These are phyloP conservation scores for Fusarium falciforme DNA, from an alignment of 2,329 filamentous ascomycete species.

Conservation along the genomic window DNA sequence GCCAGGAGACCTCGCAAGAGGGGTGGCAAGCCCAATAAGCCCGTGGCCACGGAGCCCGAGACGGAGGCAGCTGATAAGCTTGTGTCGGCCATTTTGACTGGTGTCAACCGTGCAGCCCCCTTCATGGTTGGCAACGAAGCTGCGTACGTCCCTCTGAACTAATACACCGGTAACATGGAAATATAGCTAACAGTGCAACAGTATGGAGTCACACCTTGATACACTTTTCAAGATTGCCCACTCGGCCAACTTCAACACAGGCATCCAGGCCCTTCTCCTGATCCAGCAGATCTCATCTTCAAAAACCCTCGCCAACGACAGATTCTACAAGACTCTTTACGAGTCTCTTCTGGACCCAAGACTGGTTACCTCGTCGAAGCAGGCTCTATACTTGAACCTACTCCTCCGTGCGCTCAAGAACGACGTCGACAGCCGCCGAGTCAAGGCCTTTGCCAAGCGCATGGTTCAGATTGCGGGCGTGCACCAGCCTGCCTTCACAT, in stretches of 20 bases:
- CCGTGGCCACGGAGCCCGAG: conserved; percentile 66
- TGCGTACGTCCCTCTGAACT: conserved; percentile 57
- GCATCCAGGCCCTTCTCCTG: conserved; percentile 92
- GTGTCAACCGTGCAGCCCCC: conserved; percentile 95
- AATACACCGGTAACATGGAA: background rate
- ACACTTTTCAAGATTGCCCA: conserved; percentile 96
- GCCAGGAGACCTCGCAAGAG: conserved; percentile 17
- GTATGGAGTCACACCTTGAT: conserved; percentile 88
- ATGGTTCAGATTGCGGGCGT: conserved; percentile 88
- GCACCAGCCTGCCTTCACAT: conserved; percentile 93
- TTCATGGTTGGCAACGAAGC: conserved; percentile 86
- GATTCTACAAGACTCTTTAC: conserved; percentile 95
- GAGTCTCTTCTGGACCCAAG: conserved; percentile 94
- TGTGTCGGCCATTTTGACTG: conserved; percentile 89
- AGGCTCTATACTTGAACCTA: conserved; percentile 93
- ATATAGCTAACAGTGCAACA: conserved; percentile 47
- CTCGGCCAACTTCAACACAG: conserved; percentile 98
- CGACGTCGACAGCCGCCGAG: conserved; percentile 88
- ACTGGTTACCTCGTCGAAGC: conserved; percentile 90
- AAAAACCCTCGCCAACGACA: conserved; percentile 84
- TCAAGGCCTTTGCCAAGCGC: conserved; percentile 96
- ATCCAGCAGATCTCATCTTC: conserved; percentile 90
- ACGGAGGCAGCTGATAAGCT: conserved; percentile 82
- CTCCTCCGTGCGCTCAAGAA: conserved; percentile 88
- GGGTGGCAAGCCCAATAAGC: conserved; percentile 28